Evolutionary conservation across 2,329 filamentous ascomycete genomes (phyloP).

Genomic region (Bretziella fagacearum): DNA sequence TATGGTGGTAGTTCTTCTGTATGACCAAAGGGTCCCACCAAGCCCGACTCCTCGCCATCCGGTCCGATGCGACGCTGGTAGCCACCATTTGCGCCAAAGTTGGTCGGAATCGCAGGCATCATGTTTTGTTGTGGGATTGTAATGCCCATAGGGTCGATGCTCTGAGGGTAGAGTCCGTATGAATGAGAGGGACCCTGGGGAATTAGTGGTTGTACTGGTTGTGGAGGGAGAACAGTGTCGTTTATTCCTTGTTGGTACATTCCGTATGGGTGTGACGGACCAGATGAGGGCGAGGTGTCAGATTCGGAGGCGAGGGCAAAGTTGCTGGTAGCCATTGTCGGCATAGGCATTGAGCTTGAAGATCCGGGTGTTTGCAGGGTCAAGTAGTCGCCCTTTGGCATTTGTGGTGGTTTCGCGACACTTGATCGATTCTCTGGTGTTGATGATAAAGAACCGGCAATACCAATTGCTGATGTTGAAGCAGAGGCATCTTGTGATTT

Average conservation of each 20-base stretch:
- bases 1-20: constrained; percentile 86
- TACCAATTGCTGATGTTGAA: neutral
- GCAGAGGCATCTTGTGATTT: neutral
- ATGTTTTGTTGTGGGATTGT: constrained; percentile 36
- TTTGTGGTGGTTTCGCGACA: constrained; percentile 5
- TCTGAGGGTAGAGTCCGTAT: constrained; percentile 70
- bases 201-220: constrained; percentile 1
- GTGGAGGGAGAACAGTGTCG: constrained; percentile 2
- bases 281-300: constrained; percentile 4
- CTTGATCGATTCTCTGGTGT: neutral
- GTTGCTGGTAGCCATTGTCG: constrained; percentile 2
- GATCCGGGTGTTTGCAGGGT: neutral
- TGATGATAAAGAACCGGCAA: neutral
- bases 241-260: constrained; percentile 14
- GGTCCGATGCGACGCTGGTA: constrained; percentile 61
- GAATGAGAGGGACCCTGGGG: constrained; percentile 55
- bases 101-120: constrained; percentile 30
- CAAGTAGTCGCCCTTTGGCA: constrained; percentile 11
- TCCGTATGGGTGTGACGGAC: constrained; percentile 14
- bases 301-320: constrained; percentile 11
- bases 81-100: constrained; percentile 53
- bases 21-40: constrained; percentile 77
- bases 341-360: constrained; percentile 2
- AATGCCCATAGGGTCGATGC: constrained; percentile 55
- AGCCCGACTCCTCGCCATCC: constrained; percentile 76